Percentiles rank a stretch among this genome's conserved stretches.
Conservation (phyloP, 225 moss, liverwort and hornwort species). For the Climacium dendroides region DNA sequence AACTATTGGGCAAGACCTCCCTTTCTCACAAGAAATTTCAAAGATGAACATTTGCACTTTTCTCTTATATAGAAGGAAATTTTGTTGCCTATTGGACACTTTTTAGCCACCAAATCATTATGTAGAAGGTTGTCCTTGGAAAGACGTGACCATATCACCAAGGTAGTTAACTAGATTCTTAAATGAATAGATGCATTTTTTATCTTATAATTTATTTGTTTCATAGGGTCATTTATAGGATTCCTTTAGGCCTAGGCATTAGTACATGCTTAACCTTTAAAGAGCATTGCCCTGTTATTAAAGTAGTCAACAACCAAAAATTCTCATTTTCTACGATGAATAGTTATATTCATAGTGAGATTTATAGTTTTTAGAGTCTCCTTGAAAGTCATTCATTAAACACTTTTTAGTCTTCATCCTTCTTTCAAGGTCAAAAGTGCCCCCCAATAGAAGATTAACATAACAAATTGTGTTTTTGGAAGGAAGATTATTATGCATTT, state of each 20-base stretch:
- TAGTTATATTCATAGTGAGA: background rate
- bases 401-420: background rate
- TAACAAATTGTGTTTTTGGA: accelerated
- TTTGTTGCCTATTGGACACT: accelerated
- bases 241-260: accelerated
- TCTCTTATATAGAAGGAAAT: background rate
- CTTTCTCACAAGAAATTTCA: background rate
- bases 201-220: background rate
- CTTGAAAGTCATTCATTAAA: background rate
- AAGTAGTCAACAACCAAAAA: background rate
- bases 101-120: accelerated
- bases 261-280: accelerated
- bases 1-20: background rate
- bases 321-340: accelerated
- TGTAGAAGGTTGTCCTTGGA: background rate
- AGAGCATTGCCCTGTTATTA: accelerated
- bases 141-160: accelerated
- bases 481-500: background rate
- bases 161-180: background rate
- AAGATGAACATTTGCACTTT: background rate
- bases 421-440: accelerated
- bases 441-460: background rate
- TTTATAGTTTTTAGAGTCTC: background rate
- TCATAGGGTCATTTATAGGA: background rate
- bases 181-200: background rate